Base-by-base conservation (phyloP, 2,329 filamentous ascomycete species). In the Cladosporium cucumerinum region DNA sequence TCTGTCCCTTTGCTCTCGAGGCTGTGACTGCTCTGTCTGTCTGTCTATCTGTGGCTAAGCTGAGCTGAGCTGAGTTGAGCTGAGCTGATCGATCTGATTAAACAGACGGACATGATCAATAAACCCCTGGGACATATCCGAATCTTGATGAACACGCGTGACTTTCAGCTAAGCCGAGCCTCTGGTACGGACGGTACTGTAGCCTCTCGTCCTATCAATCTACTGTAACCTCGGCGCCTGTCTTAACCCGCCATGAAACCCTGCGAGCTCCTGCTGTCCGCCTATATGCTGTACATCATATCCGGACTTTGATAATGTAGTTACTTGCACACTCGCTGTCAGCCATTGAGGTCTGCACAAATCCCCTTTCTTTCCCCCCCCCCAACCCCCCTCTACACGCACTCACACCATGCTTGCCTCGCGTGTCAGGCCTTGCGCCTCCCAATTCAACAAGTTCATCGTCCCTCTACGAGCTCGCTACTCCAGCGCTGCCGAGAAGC, bases 381-480 rank as follows among this genome's bases (percentile, higher is more conserved):
- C n/a, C n/a, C n/a, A n/a, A n/a, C n/a, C n/a, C n/a, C n/a, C n/a
- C n/a, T n/a, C n/a, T n/a, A n/a, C 39, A 49, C 61, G 43, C 18
- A 26, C 21, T 54, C 32, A 63, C 57, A 70, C 52, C 23, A 76
- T 76, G 72, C 67, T 75, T 57, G 69, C 71, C 63, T 66, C 71
- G 52, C 66, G 67, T 64, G 51, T 89, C 73, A 83, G 86, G 75
- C 85, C 90, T 54, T 78, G 86, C 68, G 84, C 85, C 73, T 84
- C 85, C 30, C 84, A 84, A 68, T 84, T 90, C 73, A 84, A 85
- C 72, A 78, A 82, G 49, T 82, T 81, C 59, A 84, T 84, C 49
- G 79, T 89, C 39, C 86, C 87, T 54, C 81, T 83, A 61, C 76
- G 87, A 57, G 76, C 80, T 66, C 83, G 86, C 60, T 78, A 79